Evolutionary conservation across 345 rosid genomes (phyloP), one percentile per base, ranked within the genome.

Genomic region (Eucalyptus erythrocorys): DNA sequence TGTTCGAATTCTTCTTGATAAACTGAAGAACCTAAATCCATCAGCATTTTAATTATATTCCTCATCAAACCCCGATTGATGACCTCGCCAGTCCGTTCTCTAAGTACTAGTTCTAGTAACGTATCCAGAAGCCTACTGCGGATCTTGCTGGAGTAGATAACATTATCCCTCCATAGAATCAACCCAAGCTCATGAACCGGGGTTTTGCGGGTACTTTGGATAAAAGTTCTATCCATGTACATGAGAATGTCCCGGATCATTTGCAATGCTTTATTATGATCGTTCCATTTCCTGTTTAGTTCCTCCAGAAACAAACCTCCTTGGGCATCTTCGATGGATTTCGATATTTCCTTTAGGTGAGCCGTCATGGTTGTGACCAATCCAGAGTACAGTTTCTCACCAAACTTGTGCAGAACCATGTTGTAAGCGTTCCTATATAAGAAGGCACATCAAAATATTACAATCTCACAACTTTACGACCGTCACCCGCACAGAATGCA

Each of bases 1-100:
- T 96, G 96, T 93, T 98, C 99, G 91, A 98, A 98, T 87, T 98
- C 99, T 84, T 94, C 99, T 91, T 97, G 99, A 92, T 98, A 98
- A 90, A 98, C 99, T 40, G 94, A 92, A 86, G 97, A 93, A 27
- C 99, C 98, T 93, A 98, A 94, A 91, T 96, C 99, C 98, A 94
- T 96, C 37, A 98, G 94, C 99, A 98, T 98, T 94, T 97, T 97
- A 87, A 92, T 95, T 57, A 95, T 93, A 87, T 95, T 97, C 95
- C 99, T 96, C 98, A 96, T 96, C 88, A 98, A 85, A 27, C 97
- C 99, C 86, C 99, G 92, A 89, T 98, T 96, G 34, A 98, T 97
- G 80, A 98, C 99, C 90, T 97, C 98, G 82, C 98, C 97, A 6
- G 95, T 97, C 86, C 99, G 90, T 87, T 98, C 99, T 90, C 93